Evolutionary conservation across 148 eudicot species (phyloP).

Genomic region (Nepenthes gracilis): DNA sequence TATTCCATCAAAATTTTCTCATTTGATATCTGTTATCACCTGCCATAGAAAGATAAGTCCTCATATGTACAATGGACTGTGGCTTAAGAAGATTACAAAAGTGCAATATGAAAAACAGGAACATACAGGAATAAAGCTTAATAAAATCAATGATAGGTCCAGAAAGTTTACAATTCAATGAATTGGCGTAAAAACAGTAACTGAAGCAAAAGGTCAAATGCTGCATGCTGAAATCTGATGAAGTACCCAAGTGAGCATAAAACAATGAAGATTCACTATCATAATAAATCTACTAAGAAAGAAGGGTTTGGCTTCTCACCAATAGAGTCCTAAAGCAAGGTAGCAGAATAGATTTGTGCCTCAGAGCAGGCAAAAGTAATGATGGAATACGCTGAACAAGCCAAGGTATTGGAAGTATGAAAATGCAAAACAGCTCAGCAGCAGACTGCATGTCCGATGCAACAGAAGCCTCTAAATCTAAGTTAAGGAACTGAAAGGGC

Average conservation of each 20-base stretch:
- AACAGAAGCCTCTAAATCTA: conserved; percentile 20
- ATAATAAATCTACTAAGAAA: neutral
- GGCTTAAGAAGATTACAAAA: conserved; percentile 4
- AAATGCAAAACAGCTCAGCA: conserved; percentile 57
- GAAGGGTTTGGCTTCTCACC: conserved; percentile 42
- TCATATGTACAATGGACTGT: conserved; percentile 17
- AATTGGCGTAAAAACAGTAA: neutral
- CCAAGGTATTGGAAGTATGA: conserved; percentile 73
- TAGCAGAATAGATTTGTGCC: conserved; percentile 54
- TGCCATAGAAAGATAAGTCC: conserved; percentile 82
- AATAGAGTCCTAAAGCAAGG: conserved; percentile 70
- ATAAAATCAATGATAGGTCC: neutral
- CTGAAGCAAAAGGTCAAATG: neutral
- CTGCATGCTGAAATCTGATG: neutral
- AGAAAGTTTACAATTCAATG: no score
- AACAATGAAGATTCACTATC: neutral
- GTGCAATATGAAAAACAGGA: conserved; percentile 7
- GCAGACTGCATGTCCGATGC: conserved; percentile 32
- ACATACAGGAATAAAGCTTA: neutral
- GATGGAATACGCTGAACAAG: conserved; percentile 71
- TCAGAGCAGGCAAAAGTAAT: conserved; percentile 67
- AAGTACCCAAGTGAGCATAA: neutral
- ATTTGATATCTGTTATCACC: conserved; percentile 90
- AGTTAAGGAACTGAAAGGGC: conserved; percentile 46
- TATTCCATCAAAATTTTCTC: conserved; percentile 49